Base-by-base conservation (phyloP, 140 eudicot genomes). In the Stevia rebaudiana region DNA sequence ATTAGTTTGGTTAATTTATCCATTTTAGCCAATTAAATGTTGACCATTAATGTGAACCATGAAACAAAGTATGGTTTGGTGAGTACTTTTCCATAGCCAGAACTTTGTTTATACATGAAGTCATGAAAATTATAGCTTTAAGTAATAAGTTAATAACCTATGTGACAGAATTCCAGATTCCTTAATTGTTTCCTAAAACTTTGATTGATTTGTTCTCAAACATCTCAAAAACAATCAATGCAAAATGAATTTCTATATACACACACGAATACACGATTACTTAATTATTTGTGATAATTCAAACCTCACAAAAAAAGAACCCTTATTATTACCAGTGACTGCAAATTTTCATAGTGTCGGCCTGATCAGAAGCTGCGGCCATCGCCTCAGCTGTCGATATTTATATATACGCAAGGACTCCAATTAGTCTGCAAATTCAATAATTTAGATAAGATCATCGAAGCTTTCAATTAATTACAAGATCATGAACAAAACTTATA, bases 251-350 rank as follows among this genome's bases (percentile, higher is more conserved):
- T n/a, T n/a, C n/a, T n/a, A n/a, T n/a, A n/a, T n/a, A n/a, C n/a
- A n/a, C n/a, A n/a, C n/a, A n/a, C n/a, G n/a, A n/a, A n/a, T n/a
- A n/a, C n/a, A n/a, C n/a, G n/a, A n/a, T n/a, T n/a, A n/a, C n/a
- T n/a, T n/a, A n/a, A n/a, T n/a, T n/a, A n/a, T n/a, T n/a, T n/a
- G n/a, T n/a, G n/a, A n/a, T n/a, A n/a, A n/a, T n/a, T n/a, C 2
- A 2, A 13, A 30, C 30, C 30, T 8, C 6, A n/a, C 2, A 6
- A 67, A 31, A 13, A 19, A 17, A 53, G 5, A 24, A 16, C 42
- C 42, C 40, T n/a, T 15, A 54, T 5, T 17, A 69, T 57, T 69
- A 69, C 74, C 67, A 46, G 60, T 58, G 74, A 69, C 68, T 58
- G 68, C 75, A 69, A 46, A 69, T 58, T n/a, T 69, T 58, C 49